A percentile compares a stretch with the other conserved stretches of the same genome.
phyloP scores from a whole-genome alignment of 1,284 basidiomycete genomes.

The Butyriboletus appendiculatus region DNA sequence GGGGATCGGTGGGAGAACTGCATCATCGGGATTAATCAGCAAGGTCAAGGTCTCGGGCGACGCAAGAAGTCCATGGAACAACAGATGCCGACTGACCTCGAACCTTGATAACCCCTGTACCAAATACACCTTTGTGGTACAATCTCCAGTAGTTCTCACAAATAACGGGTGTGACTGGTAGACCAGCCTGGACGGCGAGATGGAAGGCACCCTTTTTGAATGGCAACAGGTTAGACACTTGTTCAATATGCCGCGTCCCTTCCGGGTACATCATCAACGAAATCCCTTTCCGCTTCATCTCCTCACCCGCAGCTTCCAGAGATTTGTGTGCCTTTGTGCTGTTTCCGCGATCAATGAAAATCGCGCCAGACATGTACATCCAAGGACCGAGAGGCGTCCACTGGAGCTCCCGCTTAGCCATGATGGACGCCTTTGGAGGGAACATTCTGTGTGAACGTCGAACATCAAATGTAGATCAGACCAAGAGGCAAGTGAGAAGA shows the following conservation, averaged over 20 bases:
- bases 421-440: conserved; percentile 83
- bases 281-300: conserved; percentile 76
- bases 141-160: conserved; percentile 93
- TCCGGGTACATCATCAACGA: conserved; percentile 94
- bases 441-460: conserved; percentile 61
- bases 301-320: conserved; percentile 75
- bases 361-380: conserved; percentile 89
- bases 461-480: conserved; percentile 4
- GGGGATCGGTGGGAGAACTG: conserved; percentile 78
- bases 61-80: conserved; percentile 1
- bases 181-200: conserved; percentile 85
- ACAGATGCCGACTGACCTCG: conserved; percentile 59
- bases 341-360: conserved; percentile 93
- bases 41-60: conserved; percentile 3
- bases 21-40: conserved; percentile 14
- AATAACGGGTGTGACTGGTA: conserved; percentile 91
- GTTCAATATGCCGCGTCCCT: conserved; percentile 81
- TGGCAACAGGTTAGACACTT: conserved; percentile 70
- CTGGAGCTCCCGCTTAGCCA: conserved; percentile 92
- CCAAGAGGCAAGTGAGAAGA: neutral
- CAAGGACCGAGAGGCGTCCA: conserved; percentile 92
- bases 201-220: conserved; percentile 99
- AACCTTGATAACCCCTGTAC: conserved; percentile 76
- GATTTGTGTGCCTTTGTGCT: conserved; percentile 75
- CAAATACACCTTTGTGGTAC: conserved; percentile 81